These are phyloP conservation scores for Cryphonectria japonica DNA, from an alignment of 2,329 filamentous ascomycete species.

Conservation along the genomic window DNA sequence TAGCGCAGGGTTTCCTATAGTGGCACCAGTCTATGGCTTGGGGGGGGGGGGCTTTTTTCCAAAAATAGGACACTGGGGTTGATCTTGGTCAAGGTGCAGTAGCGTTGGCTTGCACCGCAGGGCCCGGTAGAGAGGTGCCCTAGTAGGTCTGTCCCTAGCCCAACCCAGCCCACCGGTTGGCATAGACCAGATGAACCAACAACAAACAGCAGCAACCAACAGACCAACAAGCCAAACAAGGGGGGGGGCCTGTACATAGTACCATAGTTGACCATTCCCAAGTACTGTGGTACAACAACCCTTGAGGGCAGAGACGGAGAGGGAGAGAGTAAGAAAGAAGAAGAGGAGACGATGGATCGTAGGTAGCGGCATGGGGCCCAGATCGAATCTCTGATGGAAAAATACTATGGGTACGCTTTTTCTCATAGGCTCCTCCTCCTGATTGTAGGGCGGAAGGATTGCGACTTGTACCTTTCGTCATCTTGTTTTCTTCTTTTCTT, in stretches of 20 bases:
- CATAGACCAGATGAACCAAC: no score
- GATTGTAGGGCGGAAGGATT: neutral
- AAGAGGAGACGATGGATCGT: neutral
- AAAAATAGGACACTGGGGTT: conserved; percentile 23
- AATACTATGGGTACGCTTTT: neutral
- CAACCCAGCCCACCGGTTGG: neutral
- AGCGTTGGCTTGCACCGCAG: conserved; percentile 28
- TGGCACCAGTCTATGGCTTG: neutral
- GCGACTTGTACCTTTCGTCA: neutral
- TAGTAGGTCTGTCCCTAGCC: neutral
- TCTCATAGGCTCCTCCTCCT: neutral
- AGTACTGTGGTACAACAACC: neutral
- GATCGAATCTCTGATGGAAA: neutral
- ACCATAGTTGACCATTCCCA: neutral
- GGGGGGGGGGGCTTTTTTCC: neutral
- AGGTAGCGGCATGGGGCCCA: neutral
- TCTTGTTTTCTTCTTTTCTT: neutral
- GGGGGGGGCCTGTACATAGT: neutral
- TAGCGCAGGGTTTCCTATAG: neutral
- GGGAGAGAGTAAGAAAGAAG: no score
- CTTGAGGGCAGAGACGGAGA: no score
- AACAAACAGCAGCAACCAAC: neutral
- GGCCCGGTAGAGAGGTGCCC: conserved; percentile 11
- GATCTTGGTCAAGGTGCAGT: conserved; percentile 21
- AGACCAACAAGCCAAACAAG: no score